Percentiles rank a stretch among this genome's conserved stretches.
These are phyloP conservation scores for Bretschneidera sinensis DNA, from an alignment of 345 rosid species.

Conservation along the genomic window DNA sequence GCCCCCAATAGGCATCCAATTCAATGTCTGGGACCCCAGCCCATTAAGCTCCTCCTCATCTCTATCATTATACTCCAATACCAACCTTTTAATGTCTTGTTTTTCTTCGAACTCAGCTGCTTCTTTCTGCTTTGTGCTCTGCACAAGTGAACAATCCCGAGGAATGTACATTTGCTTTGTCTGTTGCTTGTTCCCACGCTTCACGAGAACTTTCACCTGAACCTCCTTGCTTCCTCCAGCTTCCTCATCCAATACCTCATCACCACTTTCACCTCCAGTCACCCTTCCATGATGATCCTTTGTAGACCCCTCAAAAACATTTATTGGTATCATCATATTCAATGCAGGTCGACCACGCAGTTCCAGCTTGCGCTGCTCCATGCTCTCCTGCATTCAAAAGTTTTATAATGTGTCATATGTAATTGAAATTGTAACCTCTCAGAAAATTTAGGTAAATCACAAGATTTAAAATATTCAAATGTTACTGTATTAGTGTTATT, in stretches of 20 bases:
- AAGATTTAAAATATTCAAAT: neutral
- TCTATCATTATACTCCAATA: slow-evolving; percentile 90
- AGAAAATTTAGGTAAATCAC: too few relatives aligned
- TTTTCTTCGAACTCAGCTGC: slow-evolving; percentile 97
- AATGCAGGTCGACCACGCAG: slow-evolving; percentile 79
- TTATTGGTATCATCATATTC: slow-evolving; percentile 92
- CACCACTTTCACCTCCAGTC: slow-evolving; percentile 71
- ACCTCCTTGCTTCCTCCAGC: slow-evolving; percentile 71
- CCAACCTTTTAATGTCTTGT: slow-evolving; percentile 94
- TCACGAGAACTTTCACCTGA: slow-evolving; percentile 93
- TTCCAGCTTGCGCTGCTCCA: slow-evolving; percentile 93
- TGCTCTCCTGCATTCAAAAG: slow-evolving; percentile 74
- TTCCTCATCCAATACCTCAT: slow-evolving; percentile 70
- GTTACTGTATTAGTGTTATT: neutral
- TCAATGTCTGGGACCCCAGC: slow-evolving; percentile 57
- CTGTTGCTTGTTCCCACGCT: slow-evolving; percentile 96
- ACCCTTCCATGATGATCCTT: slow-evolving; percentile 80
- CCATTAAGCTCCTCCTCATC: slow-evolving; percentile 92
- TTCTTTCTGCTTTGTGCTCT: slow-evolving; percentile 97
- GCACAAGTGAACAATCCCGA: slow-evolving; percentile 73
- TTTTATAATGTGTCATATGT: neutral
- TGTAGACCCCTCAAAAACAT: slow-evolving; percentile 79
- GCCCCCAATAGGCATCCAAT: slow-evolving; percentile 69
- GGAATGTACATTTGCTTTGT: slow-evolving; percentile 92
- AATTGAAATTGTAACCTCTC: neutral